Evolutionary conservation across 345 rosid genomes (phyloP).

Genomic region (Nephelium lappaceum): DNA sequence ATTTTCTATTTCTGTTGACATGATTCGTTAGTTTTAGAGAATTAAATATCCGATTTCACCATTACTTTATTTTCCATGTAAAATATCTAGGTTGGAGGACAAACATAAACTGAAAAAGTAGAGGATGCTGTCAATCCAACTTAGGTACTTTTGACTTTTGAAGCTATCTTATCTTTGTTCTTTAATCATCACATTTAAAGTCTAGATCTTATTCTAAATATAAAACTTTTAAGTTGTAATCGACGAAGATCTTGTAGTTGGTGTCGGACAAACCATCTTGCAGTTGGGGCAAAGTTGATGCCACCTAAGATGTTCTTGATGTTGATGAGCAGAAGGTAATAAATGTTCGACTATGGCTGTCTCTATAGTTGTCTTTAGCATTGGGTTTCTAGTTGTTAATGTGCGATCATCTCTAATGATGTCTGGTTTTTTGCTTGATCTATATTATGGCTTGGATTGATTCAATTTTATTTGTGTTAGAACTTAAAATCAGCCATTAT

Average conservation of each 20-base stretch:
- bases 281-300: neutral
- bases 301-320: slow-evolving; percentile 26
- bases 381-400: neutral
- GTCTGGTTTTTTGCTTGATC: too few relatives aligned
- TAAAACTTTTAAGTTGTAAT: slow-evolving; percentile 2
- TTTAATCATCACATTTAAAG: neutral
- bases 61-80: neutral
- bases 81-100: neutral
- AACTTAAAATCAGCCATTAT: too few relatives aligned
- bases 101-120: slow-evolving; percentile 24
- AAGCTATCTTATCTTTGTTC: neutral
- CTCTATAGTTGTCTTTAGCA: neutral
- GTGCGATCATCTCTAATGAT: too few relatives aligned
- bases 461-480: too few relatives aligned
- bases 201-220: neutral
- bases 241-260: slow-evolving; percentile 26
- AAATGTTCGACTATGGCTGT: neutral
- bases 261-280: slow-evolving; percentile 20
- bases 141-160: slow-evolving; percentile 17
- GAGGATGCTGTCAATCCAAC: slow-evolving; percentile 38
- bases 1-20: neutral
- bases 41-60: too few relatives aligned
- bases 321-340: slow-evolving; percentile 32
- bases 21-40: too few relatives aligned
- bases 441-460: too few relatives aligned